Conservation (phyloP, 2,329 filamentous ascomycete genomes). For the Aspergillus ruber region DNA sequence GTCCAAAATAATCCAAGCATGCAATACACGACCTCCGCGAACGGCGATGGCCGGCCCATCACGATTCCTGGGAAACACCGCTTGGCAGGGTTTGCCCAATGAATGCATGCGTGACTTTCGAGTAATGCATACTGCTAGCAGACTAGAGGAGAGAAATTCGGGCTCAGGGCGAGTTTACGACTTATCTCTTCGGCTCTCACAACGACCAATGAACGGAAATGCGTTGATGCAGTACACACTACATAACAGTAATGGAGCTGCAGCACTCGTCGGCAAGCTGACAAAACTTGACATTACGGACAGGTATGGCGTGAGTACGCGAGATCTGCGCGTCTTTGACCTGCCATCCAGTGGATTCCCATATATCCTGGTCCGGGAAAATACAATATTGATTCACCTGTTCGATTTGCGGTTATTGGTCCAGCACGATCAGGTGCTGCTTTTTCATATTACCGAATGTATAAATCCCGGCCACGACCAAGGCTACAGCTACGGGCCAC, state of each 20-base stretch:
- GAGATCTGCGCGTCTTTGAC: slow-evolving; percentile 32
- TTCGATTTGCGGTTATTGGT: slow-evolving; percentile 32
- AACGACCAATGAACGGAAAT: slow-evolving; percentile 2
- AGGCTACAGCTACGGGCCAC: not conserved
- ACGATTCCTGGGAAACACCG: not conserved
- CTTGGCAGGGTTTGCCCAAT: not conserved
- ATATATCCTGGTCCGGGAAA: slow-evolving; percentile 27
- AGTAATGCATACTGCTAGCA: not conserved
- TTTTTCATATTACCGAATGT: slow-evolving; percentile 19
- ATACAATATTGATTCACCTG: slow-evolving; percentile 28
- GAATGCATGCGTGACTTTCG: not conserved
- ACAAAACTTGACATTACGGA: slow-evolving; percentile 15
- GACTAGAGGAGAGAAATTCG: not conserved
- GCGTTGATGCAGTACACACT: slow-evolving; percentile 2
- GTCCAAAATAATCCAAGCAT: not conserved
- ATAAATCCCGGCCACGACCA: slow-evolving; percentile 2
- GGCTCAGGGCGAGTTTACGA: not conserved
- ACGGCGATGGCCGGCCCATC: not conserved
- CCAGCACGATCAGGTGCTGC: slow-evolving; percentile 23
- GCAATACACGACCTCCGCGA: not conserved
- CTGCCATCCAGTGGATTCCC: slow-evolving; percentile 28
- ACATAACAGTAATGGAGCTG: not conserved
- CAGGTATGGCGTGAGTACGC: slow-evolving; percentile 19
- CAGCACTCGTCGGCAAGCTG: not conserved
- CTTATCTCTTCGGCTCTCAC: slow-evolving; percentile 3